Conservation (phyloP, 106 monocot species). For the Apostasia ramifera region DNA sequence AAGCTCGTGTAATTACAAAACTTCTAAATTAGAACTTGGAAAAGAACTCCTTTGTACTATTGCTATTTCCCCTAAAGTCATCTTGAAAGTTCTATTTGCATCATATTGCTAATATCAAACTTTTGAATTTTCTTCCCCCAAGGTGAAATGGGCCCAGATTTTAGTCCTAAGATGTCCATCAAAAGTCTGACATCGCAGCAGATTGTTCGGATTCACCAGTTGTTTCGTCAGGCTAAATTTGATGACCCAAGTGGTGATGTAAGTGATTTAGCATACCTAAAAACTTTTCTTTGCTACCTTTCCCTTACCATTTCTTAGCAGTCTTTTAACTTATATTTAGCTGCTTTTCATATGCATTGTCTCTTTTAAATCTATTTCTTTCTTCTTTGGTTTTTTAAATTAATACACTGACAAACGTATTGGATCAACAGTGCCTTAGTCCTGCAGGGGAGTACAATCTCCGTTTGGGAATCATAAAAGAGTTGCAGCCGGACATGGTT, state of each 20-base stretch:
- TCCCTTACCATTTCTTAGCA: not conserved
- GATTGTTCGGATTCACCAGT: conserved; percentile 88
- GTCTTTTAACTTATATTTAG: not conserved
- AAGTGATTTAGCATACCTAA: conserved; percentile 4
- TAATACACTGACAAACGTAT: conserved; percentile 9
- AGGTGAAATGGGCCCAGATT: conserved; percentile 99
- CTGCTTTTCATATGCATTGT: not conserved
- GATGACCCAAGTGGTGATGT: conserved; percentile 99
- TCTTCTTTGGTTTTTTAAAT: conserved; percentile 1
- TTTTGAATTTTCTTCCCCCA: not conserved
- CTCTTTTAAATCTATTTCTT: not conserved
- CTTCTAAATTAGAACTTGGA: too few relatives aligned
- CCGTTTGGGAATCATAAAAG: conserved; percentile 94
- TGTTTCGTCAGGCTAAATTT: conserved; percentile 98
- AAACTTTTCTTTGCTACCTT: not conserved
- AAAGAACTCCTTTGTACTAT: too few relatives aligned
- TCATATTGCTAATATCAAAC: too few relatives aligned
- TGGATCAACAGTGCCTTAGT: conserved; percentile 75
- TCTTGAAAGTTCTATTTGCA: too few relatives aligned
- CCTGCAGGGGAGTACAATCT: conserved; percentile 99
- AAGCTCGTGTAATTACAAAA: too few relatives aligned
- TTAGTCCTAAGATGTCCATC: conserved; percentile 71
- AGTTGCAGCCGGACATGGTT: conserved; percentile 96
- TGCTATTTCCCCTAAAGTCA: too few relatives aligned
- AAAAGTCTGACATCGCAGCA: conserved; percentile 91